These are phyloP conservation scores for Diaporthe capsici DNA, from an alignment of 2,329 filamentous ascomycete genomes.

Conservation along the genomic window DNA sequence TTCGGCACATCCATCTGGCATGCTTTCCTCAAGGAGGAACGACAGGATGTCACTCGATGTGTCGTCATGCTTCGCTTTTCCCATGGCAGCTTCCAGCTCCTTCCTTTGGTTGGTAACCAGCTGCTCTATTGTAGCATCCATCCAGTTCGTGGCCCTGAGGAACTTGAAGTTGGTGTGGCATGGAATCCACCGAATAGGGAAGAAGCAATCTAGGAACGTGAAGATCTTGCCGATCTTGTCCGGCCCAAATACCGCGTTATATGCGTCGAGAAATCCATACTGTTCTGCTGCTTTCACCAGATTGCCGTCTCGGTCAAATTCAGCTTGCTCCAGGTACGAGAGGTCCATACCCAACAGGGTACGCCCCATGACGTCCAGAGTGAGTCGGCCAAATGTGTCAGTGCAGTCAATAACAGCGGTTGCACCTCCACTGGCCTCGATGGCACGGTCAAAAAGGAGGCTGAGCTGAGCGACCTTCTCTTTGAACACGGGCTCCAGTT, in stretches of 20 bases:
- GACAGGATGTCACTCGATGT: not conserved
- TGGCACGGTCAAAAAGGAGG: not conserved
- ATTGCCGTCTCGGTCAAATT: not conserved
- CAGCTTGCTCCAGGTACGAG: not conserved
- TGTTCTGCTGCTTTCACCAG: not conserved
- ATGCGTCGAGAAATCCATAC: not conserved
- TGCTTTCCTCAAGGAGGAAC: not conserved
- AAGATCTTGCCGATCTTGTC: not conserved
- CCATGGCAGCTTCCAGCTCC: not conserved
- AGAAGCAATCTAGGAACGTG: not conserved
- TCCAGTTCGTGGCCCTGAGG: not conserved
- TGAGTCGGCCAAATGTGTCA: not conserved
- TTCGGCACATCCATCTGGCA: not conserved
- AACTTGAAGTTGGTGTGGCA: not conserved
- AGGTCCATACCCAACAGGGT: not conserved
- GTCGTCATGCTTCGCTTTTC: not conserved
- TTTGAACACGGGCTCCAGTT: not conserved
- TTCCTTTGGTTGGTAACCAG: not conserved
- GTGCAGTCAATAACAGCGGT: not conserved
- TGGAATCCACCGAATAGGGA: not conserved
- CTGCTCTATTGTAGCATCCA: not conserved
- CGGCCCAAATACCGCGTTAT: not conserved
- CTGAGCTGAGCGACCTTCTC: not conserved
- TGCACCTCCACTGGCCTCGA: not conserved
- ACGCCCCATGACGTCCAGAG: not conserved